A percentile compares a stretch with the other conserved stretches of the same genome.
phyloP scores from a whole-genome alignment of 2,329 filamentous ascomycete genomes.

The Hypoxylon sp. region DNA sequence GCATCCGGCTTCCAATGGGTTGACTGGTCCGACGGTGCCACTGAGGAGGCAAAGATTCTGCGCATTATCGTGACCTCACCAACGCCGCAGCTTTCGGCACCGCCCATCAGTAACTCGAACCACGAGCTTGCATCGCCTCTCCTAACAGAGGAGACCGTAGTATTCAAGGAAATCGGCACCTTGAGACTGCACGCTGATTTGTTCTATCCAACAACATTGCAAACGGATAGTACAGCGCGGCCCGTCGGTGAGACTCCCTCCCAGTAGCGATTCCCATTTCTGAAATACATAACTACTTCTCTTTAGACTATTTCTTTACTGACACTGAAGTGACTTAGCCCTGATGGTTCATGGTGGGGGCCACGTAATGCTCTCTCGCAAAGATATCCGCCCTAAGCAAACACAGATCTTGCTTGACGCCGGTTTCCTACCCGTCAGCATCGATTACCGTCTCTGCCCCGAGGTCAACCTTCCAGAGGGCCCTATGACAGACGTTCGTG shows the following conservation, averaged over 20 bases:
- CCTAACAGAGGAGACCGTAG: slow-evolving; percentile 35
- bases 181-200: slow-evolving; percentile 52
- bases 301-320: background rate
- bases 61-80: slow-evolving; percentile 48
- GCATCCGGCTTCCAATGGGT: slow-evolving; percentile 48
- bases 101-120: background rate
- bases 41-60: slow-evolving; percentile 43
- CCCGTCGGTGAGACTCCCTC: slow-evolving; percentile 22
- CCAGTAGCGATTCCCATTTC: background rate
- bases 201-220: slow-evolving; percentile 51
- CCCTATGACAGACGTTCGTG: slow-evolving; percentile 61
- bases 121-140: slow-evolving; percentile 4
- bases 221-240: slow-evolving; percentile 26
- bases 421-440: slow-evolving; percentile 63
- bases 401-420: slow-evolving; percentile 55
- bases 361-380: slow-evolving; percentile 58
- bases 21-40: slow-evolving; percentile 48
- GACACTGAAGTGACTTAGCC: slow-evolving; percentile 47
- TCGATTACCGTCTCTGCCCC: slow-evolving; percentile 67
- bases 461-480: slow-evolving; percentile 63
- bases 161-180: slow-evolving; percentile 44
- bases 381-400: slow-evolving; percentile 58
- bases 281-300: background rate
- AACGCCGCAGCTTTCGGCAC: slow-evolving; percentile 6
- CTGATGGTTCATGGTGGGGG: slow-evolving; percentile 64